Base-by-base conservation (phyloP, 768 basidiomycete species). In the Leccinum truebloodii region DNA sequence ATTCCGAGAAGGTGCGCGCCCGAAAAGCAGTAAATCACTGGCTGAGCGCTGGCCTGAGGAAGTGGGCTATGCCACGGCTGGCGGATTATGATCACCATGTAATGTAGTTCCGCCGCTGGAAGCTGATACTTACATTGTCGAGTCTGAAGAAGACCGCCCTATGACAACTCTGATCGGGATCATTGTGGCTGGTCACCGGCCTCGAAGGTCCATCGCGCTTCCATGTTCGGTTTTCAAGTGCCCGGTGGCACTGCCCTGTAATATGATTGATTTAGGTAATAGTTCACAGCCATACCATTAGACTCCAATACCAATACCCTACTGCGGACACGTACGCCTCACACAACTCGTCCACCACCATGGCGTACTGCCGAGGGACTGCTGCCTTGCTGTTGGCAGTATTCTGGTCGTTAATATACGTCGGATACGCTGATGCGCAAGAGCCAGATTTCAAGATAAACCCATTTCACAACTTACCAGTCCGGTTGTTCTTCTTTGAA, bases 401-500 rank as follows among this genome's bases (percentile, higher is more conserved):
- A 1, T 62, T 75, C 32, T 37, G 63, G 5, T 69, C 69, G 32
- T 55, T 74, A 6, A 35, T 57, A 10, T 72, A 61, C 46, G 59
- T 66, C 34, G 64, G 64, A 57, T 66, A 64, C 39, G 53, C 65
- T 41, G 61, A 59, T 6, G 78, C 81, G 2, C 81, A 80, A 68
- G 69, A 80, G 28, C 87, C 86, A 65, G 70, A 80, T 60, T 76
- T 81, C 63, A 62, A 75, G 6, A 65, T 87, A 56, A 80, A 75
- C 35, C 76, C 79, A 59, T 92, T 96, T 73, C 68, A 83, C 52
- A 90, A 90, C 72, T 77, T 91, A 37, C 94, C 94, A 9, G 83
- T 83, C 13, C 81, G 83, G 66, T 71, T 96, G 55, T 91, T 90
- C 78, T 98, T 94, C 81, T 97, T 98, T 76, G 92, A 98, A 63